phyloP scores from a whole-genome alignment of 345 rosid genomes.

The Citrus sinensis region DNA sequence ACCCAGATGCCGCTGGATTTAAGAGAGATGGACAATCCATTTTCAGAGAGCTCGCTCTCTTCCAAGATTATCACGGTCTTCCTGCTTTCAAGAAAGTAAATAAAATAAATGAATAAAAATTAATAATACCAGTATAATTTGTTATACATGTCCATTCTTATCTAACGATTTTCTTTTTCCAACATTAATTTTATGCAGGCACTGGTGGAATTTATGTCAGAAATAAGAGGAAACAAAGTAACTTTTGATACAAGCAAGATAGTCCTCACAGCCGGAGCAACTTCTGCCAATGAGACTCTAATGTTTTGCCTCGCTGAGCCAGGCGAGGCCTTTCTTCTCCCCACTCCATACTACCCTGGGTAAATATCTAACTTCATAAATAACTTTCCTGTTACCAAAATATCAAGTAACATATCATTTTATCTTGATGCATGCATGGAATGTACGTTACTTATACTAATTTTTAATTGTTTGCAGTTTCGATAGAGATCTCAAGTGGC shows the following conservation, averaged over 20 bases:
- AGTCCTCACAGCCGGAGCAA: slow-evolving; percentile 80
- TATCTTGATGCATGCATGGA: slow-evolving; percentile 11
- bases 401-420: slow-evolving; percentile 13
- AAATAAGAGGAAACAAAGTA: slow-evolving; percentile 73
- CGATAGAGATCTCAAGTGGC: slow-evolving; percentile 76
- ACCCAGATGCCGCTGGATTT: slow-evolving; percentile 62
- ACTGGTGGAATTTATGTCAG: slow-evolving; percentile 75
- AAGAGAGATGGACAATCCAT: slow-evolving; percentile 62
- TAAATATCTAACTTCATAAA: slow-evolving; percentile 23
- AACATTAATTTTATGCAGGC: slow-evolving; percentile 35
- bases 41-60: slow-evolving; percentile 78
- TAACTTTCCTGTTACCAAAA: slow-evolving; percentile 20
- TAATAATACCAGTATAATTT: neutral
- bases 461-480: slow-evolving; percentile 40
- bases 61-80: slow-evolving; percentile 79
- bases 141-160: neutral
- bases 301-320: slow-evolving; percentile 72
- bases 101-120: neutral
- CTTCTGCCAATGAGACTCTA: slow-evolving; percentile 80
- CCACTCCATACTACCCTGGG: slow-evolving; percentile 89
- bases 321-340: slow-evolving; percentile 79
- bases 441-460: slow-evolving; percentile 22
- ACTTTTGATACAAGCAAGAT: slow-evolving; percentile 52
- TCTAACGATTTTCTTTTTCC: neutral
- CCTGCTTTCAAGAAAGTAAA: slow-evolving; percentile 65